Conservation (phyloP, 768 basidiomycete genomes). For the Termitomyces sp. region DNA sequence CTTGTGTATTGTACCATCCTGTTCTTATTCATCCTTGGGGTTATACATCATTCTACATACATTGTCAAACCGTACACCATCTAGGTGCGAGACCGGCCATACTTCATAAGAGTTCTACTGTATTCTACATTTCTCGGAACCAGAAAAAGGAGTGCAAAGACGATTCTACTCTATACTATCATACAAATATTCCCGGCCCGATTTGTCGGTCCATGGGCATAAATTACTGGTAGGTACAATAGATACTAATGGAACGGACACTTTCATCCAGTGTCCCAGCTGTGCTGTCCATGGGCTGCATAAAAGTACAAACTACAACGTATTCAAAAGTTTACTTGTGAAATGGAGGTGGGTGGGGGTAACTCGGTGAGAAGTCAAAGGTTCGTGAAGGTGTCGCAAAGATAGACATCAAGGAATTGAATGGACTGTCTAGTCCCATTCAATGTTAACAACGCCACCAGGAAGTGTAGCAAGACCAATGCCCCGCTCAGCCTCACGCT, state of each 20-base stretch:
- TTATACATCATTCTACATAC: not conserved
- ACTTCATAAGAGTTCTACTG: not conserved
- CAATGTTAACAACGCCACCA: conserved; percentile 68
- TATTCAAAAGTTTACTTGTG: not conserved
- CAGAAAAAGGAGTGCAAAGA: too few species aligned
- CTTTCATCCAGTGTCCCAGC: not conserved
- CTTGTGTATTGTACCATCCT: conserved; percentile 9
- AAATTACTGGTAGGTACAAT: not conserved
- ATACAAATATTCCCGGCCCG: not conserved
- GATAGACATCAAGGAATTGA: not conserved
- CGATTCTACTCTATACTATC: too few species aligned
- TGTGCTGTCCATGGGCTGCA: not conserved
- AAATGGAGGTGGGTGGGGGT: not conserved
- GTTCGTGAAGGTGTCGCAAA: conserved; percentile 6
- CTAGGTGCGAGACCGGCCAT: not conserved
- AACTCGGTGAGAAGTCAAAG: not conserved
- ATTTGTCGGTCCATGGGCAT: not conserved
- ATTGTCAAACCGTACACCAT: not conserved
- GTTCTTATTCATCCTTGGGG: not conserved
- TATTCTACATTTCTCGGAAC: not conserved
- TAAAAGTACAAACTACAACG: not conserved
- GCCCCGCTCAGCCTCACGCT: conserved; percentile 67
- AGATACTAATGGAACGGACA: not conserved
- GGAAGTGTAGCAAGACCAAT: conserved; percentile 69
- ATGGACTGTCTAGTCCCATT: conserved; percentile 59